Base-by-base conservation (phyloP, 176 grass and related monocot genomes). In the Phoenix roebelenii region DNA sequence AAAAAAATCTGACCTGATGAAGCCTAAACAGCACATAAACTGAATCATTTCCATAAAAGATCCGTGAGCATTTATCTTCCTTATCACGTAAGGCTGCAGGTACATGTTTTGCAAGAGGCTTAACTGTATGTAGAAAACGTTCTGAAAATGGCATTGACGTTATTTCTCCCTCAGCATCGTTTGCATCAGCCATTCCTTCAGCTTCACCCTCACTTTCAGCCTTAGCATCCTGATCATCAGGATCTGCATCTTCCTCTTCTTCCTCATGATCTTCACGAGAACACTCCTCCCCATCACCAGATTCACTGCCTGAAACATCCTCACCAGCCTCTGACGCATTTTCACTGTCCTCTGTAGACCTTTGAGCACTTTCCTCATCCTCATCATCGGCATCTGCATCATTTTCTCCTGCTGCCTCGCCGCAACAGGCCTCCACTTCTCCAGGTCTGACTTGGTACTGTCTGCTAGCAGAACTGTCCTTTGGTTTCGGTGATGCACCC, bases 21-120 rank as follows among this genome's bases (percentile, higher is more conserved):
- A 85, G 57, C 63, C 85, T 80, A 60, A 89, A 81, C 20, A 89
- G 57, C 48, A 81, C 77, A 78, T 81, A 89, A 62, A 89, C 78
- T n/a, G 80, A 79, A 55, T 66, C 85, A 56, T 84, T 83, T 22
- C 80, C 85, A 68, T 89, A 89, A 78, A 89, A 89, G 50, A 84
- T 73, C 48, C 23, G 16, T 6, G 66, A 74, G 58, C 22, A 67
- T 16, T 73, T 79, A 24, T 77, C 74, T 12, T 51, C 71, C 16
- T 55, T 64, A 49, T 58, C 22, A 63, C 51, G 69, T 39, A 84
- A 72, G 19, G 67, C 66, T 48, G 35, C 69, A 66, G 77, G 74
- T 4, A 82, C 74, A 73, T 80, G 77, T 59, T 80, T 84, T 3
- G 77, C 53, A 49, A 89, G 81, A 35, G 85, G 85, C 50, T 70